Evolutionary conservation across 2,329 filamentous ascomycete species (phyloP), one percentile per base, ranked within the genome.

Genomic region (Exutisphaerella laricina): DNA sequence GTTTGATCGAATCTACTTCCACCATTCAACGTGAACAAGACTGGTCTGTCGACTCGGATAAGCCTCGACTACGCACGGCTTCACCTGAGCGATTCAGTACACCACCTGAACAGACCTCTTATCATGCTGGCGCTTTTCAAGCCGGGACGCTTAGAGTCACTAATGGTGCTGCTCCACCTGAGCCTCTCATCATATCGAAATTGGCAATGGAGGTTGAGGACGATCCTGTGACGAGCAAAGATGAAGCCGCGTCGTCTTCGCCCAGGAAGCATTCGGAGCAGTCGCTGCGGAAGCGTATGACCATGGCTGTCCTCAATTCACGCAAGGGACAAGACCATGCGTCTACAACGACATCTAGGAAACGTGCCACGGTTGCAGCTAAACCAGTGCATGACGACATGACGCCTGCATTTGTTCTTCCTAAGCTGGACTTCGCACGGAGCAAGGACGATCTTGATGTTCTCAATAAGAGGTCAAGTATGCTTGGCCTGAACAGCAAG

Each of bases 111-210:
- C 57, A 66, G 39, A 63, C 67, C 7, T 67, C 67, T 46, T 58
- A 62, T 4, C 66, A 70, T 34, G 58, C 70, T 21, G 68, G 70
- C 4, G 59, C 56, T 21, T 60, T 68, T 40, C 58, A 64, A 42
- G 59, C 66, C 5, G 71, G 71, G 5, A 67, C 68, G 3, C 58
- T 73, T 6, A 61, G 66, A 13, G 64, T 74, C 13, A 72, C 68
- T 4, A 74, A 74, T 43, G 71, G 70, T 6, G 60, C 65, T 12
- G 61, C 67, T 7, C 72, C 70, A 3, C 70, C 71, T 10, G 66
- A 66, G 34, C 61, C 66, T 3, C 68, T 67, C 45, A 53, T 63
- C 36, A 47, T 46, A 12, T 41, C 45, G 4, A 46, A 43, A 21
- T 16, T 46, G 13, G 48, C 45, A 14, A 35, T 25, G 20, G 39